Base-by-base conservation (phyloP, 2,329 filamentous ascomycete species). In the Madurella mycetomatis region DNA sequence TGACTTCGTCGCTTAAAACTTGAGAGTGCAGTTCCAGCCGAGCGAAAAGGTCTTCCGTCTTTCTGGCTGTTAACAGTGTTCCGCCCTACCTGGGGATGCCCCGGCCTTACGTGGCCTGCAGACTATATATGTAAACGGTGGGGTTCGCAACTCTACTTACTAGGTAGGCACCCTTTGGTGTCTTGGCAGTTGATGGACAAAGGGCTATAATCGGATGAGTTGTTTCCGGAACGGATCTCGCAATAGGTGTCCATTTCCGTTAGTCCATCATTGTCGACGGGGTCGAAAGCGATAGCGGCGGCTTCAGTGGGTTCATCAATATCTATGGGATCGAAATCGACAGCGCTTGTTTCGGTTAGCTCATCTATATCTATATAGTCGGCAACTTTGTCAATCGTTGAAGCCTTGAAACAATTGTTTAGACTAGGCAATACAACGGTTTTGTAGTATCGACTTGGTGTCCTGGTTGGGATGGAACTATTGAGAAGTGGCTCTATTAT, bases 1-100 rank as follows among this genome's bases (percentile, higher is more conserved):
- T 52, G 25, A 46, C 43, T 52, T 19, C 17, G 42, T 47, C 50
- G 50, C 43, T 52, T 52, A 30, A 30, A 52, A 31, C 50, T 41
- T 11, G 39, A 41, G 43, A 31, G 50, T 47, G 4, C 19, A 41
- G 37, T 52, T 52, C 50, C n/a, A 25, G 50, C 43, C 19, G 19
- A 42, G 39, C 19, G 18, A 47, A 7, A 19, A 52, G 43, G 50
- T 31, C 50, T 52, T 52, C 43, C 32, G 19, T n/a, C 50, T 52
- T 52, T 40, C 50, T 52, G 13, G 37, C 15, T 47, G 25, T 52
- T 52, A 52, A 52, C 15, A 47, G 50, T 34, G 41, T 43, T 49
- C 47, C 30, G 47, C 40, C 40, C 16, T 11, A 43, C 43, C 25
- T 49, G 17, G 12, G 37, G 47, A 49, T 34, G 30, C 47, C 19